A percentile compares a stretch with the other conserved stretches of the same genome.
Conservation (phyloP, 225 moss, liverwort and hornwort genomes). For the Ulota crispa region DNA sequence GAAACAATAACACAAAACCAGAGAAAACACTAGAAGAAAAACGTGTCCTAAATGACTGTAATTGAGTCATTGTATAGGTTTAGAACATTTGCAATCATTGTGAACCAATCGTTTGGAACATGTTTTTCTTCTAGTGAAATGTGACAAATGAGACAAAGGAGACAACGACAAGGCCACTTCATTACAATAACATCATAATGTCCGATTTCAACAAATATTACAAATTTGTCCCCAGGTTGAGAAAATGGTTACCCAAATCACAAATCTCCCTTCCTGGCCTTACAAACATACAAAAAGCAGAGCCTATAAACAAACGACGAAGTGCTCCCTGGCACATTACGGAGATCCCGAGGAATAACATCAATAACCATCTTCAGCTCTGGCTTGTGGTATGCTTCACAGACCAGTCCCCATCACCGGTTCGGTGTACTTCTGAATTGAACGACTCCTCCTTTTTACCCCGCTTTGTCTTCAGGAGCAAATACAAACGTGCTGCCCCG, state of each 20-base stretch:
- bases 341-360: neutral
- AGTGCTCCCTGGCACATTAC: neutral
- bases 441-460: slow-evolving; percentile 43
- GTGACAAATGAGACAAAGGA: too few species aligned
- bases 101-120: too few species aligned
- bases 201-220: slow-evolving; percentile 15
- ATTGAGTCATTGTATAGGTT: too few species aligned
- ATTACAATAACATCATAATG: too few species aligned
- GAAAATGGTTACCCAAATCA: slow-evolving; percentile 10
- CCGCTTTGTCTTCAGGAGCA: slow-evolving; percentile 58
- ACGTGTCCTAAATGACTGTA: too few species aligned
- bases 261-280: slow-evolving; percentile 3
- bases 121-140: too few species aligned
- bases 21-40: neutral
- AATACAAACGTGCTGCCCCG: slow-evolving; percentile 31
- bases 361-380: slow-evolving; percentile 9
- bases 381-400: slow-evolving; percentile 45
- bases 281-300: slow-evolving; percentile 27
- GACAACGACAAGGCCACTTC: too few species aligned
- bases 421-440: slow-evolving; percentile 51
- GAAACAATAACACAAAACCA: neutral
- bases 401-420: slow-evolving; percentile 53
- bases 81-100: too few species aligned
- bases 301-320: slow-evolving; percentile 32
- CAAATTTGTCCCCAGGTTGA: slow-evolving; percentile 22